Conservation (phyloP, 768 basidiomycete genomes). For the Xerocomellus amylosporus region DNA sequence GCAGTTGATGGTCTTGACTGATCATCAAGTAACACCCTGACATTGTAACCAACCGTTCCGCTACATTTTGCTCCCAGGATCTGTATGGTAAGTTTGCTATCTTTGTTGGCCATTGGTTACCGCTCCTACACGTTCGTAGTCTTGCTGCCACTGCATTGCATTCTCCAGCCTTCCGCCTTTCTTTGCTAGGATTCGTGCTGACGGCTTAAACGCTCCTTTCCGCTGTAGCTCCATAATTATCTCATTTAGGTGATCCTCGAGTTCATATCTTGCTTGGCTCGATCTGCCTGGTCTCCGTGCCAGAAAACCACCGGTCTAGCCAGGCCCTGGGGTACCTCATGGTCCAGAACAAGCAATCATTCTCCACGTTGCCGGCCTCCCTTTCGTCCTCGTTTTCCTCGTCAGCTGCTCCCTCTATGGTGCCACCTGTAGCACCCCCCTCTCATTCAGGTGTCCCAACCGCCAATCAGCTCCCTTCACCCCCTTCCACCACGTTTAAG, state of each 20-base stretch:
- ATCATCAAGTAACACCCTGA: slow-evolving; percentile 13
- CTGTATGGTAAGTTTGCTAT: slow-evolving; percentile 26
- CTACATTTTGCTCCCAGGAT: slow-evolving; percentile 12
- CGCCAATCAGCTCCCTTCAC: slow-evolving; percentile 42
- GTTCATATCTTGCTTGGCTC: slow-evolving; percentile 24
- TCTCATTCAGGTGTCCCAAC: slow-evolving; percentile 41
- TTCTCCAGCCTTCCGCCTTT: slow-evolving; percentile 10
- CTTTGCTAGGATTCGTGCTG: slow-evolving; percentile 13
- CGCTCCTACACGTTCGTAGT: slow-evolving; percentile 18
- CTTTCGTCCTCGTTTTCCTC: slow-evolving; percentile 46
- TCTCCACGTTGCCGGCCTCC: slow-evolving; percentile 40
- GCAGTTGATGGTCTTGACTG: slow-evolving; percentile 28
- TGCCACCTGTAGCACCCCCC: slow-evolving; percentile 35
- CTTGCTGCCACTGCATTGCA: slow-evolving; percentile 28
- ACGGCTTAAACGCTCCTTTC: slow-evolving; percentile 12
- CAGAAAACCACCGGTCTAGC: slow-evolving; percentile 20
- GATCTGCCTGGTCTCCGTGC: slow-evolving; percentile 21
- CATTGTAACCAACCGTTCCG: slow-evolving; percentile 2
- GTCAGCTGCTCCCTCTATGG: slow-evolving; percentile 41
- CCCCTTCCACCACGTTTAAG: slow-evolving; percentile 36
- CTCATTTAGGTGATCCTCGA: slow-evolving; percentile 28
- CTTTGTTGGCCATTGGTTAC: slow-evolving; percentile 1
- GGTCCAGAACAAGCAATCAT: slow-evolving; percentile 37
- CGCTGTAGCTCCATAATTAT: slow-evolving; percentile 30
- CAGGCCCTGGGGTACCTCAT: slow-evolving; percentile 24